Evolutionary conservation across 805 yeast species (phyloP).

Genomic region (Ogataea ganodermae): DNA sequence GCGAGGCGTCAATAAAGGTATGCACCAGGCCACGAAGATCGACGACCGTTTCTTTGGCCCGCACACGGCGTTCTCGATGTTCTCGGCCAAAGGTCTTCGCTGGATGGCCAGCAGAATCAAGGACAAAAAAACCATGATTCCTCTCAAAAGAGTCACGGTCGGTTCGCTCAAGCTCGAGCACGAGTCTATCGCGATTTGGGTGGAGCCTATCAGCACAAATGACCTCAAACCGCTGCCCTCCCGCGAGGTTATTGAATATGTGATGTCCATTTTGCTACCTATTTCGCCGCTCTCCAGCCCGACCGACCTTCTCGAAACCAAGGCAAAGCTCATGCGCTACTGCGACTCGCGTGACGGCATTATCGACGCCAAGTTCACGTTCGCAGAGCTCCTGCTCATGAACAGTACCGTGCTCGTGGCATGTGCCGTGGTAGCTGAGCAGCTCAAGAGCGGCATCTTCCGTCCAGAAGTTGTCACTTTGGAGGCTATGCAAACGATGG

Average conservation of each 20-base stretch:
- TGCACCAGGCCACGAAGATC: neutral
- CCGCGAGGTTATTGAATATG: constrained; percentile 20
- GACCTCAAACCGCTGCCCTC: constrained; percentile 36
- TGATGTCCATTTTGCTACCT: constrained; percentile 14
- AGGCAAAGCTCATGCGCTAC: constrained; percentile 14
- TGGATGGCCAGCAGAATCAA: constrained; percentile 38
- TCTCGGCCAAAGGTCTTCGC: constrained; percentile 41
- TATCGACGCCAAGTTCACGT: constrained; percentile 26
- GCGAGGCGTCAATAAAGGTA: neutral
- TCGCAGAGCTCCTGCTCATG: constrained; percentile 38
- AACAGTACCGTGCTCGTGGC: constrained; percentile 31
- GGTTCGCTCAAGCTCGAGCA: constrained; percentile 23
- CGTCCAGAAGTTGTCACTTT: constrained; percentile 11
- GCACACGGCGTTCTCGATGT: constrained; percentile 41
- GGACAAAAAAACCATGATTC: constrained; percentile 19
- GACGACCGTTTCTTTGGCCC: constrained; percentile 25
- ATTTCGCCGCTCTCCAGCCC: neutral
- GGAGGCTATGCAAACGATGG: constrained; percentile 30
- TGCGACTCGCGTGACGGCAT: constrained; percentile 30
- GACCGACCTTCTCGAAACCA: constrained; percentile 3
- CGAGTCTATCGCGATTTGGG: constrained; percentile 33
- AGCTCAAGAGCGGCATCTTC: constrained; percentile 1
- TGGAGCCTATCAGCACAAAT: constrained; percentile 34
- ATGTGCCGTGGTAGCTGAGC: constrained; percentile 14
- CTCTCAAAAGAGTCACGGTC: constrained; percentile 28